Evolutionary conservation across 176 grass and related monocot genomes (phyloP).

Genomic region (Echinochloa phyllopogon): DNA sequence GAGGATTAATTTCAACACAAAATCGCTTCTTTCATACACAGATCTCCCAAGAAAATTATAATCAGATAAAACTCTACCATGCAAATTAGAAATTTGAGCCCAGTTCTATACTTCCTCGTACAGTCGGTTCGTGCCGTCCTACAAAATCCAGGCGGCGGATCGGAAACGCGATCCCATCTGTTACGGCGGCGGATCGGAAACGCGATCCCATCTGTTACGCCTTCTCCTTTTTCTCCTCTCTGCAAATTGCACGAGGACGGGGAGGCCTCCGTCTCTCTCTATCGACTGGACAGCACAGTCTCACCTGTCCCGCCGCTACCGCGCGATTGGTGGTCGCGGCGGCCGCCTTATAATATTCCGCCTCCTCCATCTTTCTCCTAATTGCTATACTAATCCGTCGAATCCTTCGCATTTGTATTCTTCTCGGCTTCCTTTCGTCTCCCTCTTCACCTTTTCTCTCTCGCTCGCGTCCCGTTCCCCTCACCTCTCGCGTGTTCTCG

Average conservation of each 20-base stretch:
- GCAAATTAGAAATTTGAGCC: no score
- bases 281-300: conserved; percentile 33
- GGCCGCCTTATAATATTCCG: conserved; percentile 17
- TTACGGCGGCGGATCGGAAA: neutral
- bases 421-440: conserved; percentile 34
- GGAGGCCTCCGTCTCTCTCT: neutral
- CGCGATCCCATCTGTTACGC: neutral
- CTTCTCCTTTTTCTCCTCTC: neutral
- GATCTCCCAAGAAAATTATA: no score
- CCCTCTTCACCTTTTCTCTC: conserved; percentile 17
- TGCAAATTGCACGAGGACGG: neutral
- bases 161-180: neutral
- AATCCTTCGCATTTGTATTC: conserved; percentile 26
- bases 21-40: no score
- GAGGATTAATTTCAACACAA: no score
- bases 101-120: neutral
- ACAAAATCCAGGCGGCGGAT: no score
- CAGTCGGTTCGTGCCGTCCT: neutral
- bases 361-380: neutral
- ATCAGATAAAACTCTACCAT: no score
- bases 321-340: conserved; percentile 17
- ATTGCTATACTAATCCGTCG: conserved; percentile 33
- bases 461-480: neutral
- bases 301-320: conserved; percentile 42
- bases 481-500: conserved; percentile 17